phyloP scores from a whole-genome alignment of 352 stramenopile species.

The Pythium chondricola region DNA sequence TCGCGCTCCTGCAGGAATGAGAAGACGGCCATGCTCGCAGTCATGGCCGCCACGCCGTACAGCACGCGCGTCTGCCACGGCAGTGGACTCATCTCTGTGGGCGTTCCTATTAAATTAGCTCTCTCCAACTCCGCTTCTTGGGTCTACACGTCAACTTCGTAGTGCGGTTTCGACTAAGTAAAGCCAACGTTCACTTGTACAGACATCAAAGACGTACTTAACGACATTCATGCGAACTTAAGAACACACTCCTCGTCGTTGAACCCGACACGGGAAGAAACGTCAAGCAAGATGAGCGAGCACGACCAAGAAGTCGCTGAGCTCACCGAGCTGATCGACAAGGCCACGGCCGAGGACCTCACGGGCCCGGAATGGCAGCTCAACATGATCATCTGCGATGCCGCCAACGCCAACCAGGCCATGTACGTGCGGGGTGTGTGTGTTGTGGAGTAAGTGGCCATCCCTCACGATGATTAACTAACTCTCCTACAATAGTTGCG shows the following conservation, averaged over 20 bases:
- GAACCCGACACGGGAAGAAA: neutral
- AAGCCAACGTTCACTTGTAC: too few relatives aligned
- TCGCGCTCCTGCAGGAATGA: constrained; percentile 76
- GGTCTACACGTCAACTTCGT: too few relatives aligned
- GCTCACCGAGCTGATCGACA: constrained; percentile 40
- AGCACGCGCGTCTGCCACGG: constrained; percentile 47
- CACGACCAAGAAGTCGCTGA: constrained; percentile 35
- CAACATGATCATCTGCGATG: constrained; percentile 70
- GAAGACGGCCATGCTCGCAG: constrained; percentile 67
- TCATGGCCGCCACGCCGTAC: constrained; percentile 78
- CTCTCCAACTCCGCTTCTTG: too few relatives aligned
- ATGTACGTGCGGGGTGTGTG: constrained; percentile 40
- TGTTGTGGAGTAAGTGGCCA: too few relatives aligned
- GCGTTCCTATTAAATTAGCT: too few relatives aligned
- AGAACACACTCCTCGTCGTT: too few relatives aligned
- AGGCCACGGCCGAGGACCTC: constrained; percentile 49
- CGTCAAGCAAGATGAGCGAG: constrained; percentile 24
- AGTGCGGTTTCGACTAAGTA: too few relatives aligned
- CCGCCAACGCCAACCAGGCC: constrained; percentile 40
- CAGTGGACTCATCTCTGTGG: constrained; percentile 20
- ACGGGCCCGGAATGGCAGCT: constrained; percentile 56
- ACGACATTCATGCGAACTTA: too few relatives aligned
- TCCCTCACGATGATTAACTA: neutral
- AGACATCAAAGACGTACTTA: too few relatives aligned
- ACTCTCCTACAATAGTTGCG: constrained; percentile 40